These are phyloP conservation scores for Fusarium sororula DNA, from an alignment of 2,329 filamentous ascomycete genomes.

Conservation along the genomic window DNA sequence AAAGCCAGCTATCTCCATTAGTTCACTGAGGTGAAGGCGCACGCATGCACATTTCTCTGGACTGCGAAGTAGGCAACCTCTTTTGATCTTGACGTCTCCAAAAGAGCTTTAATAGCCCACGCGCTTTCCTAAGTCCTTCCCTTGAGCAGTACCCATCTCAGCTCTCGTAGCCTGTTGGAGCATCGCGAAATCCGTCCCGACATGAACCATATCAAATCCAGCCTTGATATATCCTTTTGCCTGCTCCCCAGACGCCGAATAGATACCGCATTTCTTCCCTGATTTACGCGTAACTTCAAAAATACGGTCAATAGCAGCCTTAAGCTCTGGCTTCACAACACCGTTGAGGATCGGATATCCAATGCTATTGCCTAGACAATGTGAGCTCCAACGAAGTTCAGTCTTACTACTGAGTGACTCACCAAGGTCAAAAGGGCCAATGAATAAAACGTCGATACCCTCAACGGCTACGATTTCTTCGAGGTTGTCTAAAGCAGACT, in stretches of 20 bases:
- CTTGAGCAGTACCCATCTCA: not conserved
- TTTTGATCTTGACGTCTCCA: not conserved
- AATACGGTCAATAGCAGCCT: not conserved
- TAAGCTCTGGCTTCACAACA: not conserved
- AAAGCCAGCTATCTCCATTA: not conserved
- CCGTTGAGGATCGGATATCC: conserved; percentile 11
- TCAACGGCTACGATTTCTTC: conserved; percentile 3
- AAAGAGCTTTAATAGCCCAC: not conserved
- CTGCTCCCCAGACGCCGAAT: not conserved
- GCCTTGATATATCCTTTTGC: conserved; percentile 1
- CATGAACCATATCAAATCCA: conserved; percentile 8
- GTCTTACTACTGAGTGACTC: fast-evolving
- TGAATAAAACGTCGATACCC: not conserved
- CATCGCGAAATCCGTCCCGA: not conserved
- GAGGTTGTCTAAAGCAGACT: not conserved
- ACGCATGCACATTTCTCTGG: not conserved
- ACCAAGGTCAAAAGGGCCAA: conserved; percentile 10
- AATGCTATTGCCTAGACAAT: not conserved
- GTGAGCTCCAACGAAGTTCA: fast-evolving
- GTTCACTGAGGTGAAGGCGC: not conserved
- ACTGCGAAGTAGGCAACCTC: fast-evolving
- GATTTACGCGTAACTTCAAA: not conserved
- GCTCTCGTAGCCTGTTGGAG: not conserved
- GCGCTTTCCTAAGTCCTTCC: not conserved
- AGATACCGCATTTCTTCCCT: conserved; percentile 11